Conservation (phyloP, 352 stramenopile genomes). For the Pythium phragmitis region DNA sequence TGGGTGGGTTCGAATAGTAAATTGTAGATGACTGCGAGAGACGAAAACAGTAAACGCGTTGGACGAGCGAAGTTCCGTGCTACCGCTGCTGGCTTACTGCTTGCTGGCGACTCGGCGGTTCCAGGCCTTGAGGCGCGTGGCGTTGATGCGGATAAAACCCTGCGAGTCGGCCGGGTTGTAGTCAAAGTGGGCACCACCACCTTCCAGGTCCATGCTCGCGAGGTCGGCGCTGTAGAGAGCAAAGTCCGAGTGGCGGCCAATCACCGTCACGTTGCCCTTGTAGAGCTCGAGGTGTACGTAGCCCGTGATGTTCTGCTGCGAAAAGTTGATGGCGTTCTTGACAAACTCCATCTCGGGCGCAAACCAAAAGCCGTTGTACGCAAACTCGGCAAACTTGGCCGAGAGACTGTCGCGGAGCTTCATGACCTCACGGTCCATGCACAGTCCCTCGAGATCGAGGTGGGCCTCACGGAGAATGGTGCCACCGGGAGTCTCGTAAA, state of each 20-base stretch:
- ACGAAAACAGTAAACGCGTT: not conserved
- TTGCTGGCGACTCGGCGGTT: constrained; percentile 50
- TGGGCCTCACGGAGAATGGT: constrained; percentile 90
- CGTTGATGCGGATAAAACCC: constrained; percentile 99
- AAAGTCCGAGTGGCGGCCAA: constrained; percentile 91
- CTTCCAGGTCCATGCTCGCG: constrained; percentile 98
- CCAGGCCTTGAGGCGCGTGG: constrained; percentile 96
- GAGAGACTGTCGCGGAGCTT: constrained; percentile 91
- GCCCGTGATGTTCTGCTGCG: constrained; percentile 94
- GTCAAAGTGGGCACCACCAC: constrained; percentile 93
- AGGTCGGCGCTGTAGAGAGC: constrained; percentile 97
- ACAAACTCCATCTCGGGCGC: constrained; percentile 99
- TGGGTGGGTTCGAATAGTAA: not conserved
- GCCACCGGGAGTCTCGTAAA: constrained; percentile 98
- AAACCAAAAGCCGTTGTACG: constrained; percentile 99
- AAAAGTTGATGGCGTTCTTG: constrained; percentile 93
- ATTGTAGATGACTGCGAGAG: constrained; percentile 8
- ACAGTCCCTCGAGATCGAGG: constrained; percentile 94
- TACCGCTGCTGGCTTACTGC: constrained; percentile 8
- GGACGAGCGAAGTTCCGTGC: not conserved
- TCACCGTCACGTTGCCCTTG: constrained; percentile 97
- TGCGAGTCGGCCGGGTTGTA: constrained; percentile 98
- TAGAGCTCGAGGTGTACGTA: constrained; percentile 95
- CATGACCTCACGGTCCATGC: constrained; percentile 97
- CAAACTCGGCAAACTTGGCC: constrained; percentile 96